These are phyloP conservation scores for Diplocarpon mali DNA, from an alignment of 2,329 filamentous ascomycete species.

Conservation along the genomic window DNA sequence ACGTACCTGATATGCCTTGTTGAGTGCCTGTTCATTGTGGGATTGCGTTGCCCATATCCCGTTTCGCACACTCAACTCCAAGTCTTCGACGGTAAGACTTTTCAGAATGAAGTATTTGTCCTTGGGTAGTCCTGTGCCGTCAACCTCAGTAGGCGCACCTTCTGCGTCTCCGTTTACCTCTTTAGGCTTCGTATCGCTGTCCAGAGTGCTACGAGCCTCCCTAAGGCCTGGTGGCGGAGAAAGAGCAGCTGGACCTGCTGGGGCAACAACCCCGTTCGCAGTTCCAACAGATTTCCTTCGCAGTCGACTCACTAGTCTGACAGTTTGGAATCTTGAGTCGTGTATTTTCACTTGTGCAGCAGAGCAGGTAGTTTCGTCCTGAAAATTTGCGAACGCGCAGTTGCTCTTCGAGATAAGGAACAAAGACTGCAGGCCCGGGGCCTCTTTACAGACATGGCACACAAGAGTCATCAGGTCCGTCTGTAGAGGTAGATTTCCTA, in stretches of 20 bases:
- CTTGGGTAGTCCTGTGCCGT: conserved; percentile 26
- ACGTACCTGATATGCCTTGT: conserved; percentile 68
- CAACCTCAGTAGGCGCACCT: conserved; percentile 2
- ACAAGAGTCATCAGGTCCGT: conserved; percentile 77
- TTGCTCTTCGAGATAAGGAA: conserved; percentile 96
- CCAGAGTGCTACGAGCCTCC: conserved; percentile 18
- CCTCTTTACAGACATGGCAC: conserved; percentile 74
- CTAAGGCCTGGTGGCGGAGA: conserved; percentile 16
- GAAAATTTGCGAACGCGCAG: conserved; percentile 94
- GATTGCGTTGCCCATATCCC: conserved; percentile 90
- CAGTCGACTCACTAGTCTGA: conserved; percentile 75
- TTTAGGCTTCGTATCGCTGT: conserved; percentile 27
- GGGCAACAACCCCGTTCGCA: conserved; percentile 20
- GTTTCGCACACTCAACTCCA: conserved; percentile 78
- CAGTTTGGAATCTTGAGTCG: conserved; percentile 79
- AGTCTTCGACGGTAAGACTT: conserved; percentile 80
- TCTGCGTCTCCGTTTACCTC: conserved; percentile 7
- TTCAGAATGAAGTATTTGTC: conserved; percentile 90
- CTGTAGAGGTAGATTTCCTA: conserved; percentile 82
- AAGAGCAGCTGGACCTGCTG: conserved; percentile 25
- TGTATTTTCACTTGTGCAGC: conserved; percentile 76
- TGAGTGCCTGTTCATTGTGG: conserved; percentile 79
- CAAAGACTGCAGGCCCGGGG: conserved; percentile 68
- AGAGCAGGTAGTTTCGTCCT: conserved; percentile 63
- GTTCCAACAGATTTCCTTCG: conserved; percentile 42